Conservation (phyloP, 495 filamentous ascomycete genomes). For the Hypoxylon lenormandii region DNA sequence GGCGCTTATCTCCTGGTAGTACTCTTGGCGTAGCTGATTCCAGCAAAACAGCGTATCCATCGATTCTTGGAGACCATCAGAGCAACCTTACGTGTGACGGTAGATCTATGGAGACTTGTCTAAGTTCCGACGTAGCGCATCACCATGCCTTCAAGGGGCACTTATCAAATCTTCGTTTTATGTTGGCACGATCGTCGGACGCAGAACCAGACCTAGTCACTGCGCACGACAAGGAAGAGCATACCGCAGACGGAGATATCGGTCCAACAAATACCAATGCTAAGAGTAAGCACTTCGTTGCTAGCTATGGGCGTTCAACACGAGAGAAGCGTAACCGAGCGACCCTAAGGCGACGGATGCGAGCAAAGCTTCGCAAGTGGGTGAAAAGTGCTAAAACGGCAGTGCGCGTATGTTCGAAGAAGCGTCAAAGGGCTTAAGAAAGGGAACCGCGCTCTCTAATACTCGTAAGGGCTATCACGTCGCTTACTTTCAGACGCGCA, state of each 20-base stretch:
- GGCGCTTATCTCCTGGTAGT: slow-evolving; percentile 5
- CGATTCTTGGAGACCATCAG: background rate
- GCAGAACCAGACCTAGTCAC: slow-evolving; percentile 9
- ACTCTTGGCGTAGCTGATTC: background rate
- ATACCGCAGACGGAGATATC: background rate
- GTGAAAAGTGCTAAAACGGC: slow-evolving; percentile 43
- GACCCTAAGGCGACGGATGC: slow-evolving; percentile 38
- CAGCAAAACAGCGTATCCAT: background rate
- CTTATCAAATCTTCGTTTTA: slow-evolving; percentile 44
- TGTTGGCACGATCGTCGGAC: slow-evolving; percentile 29
- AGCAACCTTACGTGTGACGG: slow-evolving; percentile 16
- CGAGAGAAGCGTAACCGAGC: slow-evolving; percentile 16
- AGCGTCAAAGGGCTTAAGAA: slow-evolving; percentile 21
- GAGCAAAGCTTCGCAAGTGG: slow-evolving; percentile 44
- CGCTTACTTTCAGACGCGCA: slow-evolving; percentile 6
- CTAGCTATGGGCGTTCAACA: background rate
- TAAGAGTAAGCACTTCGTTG: slow-evolving; percentile 1
- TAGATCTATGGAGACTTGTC: slow-evolving; percentile 12
- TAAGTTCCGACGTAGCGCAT: slow-evolving; percentile 18
- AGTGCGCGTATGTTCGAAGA: slow-evolving; percentile 44
- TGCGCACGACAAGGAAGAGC: background rate
- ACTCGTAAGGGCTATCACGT: background rate
- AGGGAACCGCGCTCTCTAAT: no score
- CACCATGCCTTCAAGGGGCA: slow-evolving; percentile 39
- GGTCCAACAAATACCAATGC: slow-evolving; percentile 23